Conservation (phyloP, 169 alveolate species). For the Cryptosporidium sp. region DNA sequence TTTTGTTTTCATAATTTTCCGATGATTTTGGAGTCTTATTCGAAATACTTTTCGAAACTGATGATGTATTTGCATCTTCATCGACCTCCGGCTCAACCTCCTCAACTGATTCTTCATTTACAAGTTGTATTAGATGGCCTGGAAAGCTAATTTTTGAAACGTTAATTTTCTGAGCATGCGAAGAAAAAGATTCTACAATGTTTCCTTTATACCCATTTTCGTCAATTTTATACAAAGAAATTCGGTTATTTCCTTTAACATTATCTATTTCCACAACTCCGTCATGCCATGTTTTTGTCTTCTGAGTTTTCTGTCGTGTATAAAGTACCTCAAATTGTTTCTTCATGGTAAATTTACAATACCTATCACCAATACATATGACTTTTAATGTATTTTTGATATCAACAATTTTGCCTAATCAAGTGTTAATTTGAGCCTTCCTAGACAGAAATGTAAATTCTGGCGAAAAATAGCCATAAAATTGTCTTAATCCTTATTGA, state of each 20-base stretch:
- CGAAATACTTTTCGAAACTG: not conserved
- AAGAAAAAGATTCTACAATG: slow-evolving; percentile 30
- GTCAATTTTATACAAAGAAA: slow-evolving; percentile 42
- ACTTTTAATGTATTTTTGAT: too few relatives aligned
- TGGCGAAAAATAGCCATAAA: too few relatives aligned
- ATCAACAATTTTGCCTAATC: too few relatives aligned
- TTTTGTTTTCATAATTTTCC: not conserved
- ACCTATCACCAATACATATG: not conserved
- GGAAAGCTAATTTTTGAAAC: slow-evolving; percentile 32
- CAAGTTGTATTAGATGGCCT: slow-evolving; percentile 12
- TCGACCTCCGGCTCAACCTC: not conserved
- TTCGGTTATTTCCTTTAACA: slow-evolving; percentile 20
- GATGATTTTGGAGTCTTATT: not conserved
- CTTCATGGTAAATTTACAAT: not conserved
- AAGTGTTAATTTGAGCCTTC: too few relatives aligned
- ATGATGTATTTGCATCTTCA: not conserved
- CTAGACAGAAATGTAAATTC: too few relatives aligned
- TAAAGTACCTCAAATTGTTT: slow-evolving; percentile 35
- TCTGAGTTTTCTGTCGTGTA: slow-evolving; percentile 73
- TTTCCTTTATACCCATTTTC: slow-evolving; percentile 22
- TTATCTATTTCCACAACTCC: slow-evolving; percentile 36
- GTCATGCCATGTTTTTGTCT: slow-evolving; percentile 70
- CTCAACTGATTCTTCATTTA: slow-evolving; percentile 11
- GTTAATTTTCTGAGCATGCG: not conserved
- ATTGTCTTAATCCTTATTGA: too few relatives aligned